Evolutionary conservation across 768 basidiomycete genomes (phyloP).

Genomic region (Lactarius akahatsu): DNA sequence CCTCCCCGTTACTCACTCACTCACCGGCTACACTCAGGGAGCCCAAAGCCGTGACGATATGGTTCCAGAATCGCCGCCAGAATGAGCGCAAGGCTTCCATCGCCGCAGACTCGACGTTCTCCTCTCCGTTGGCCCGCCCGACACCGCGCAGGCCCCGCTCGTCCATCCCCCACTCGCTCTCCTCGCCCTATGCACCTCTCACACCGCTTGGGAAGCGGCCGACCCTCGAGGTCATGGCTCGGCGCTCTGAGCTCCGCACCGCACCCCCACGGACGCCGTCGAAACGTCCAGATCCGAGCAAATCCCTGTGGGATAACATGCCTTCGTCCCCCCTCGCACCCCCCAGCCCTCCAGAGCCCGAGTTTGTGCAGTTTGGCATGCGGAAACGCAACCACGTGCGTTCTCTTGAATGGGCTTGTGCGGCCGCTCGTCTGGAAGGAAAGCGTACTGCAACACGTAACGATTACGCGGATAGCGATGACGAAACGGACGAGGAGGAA

Average conservation of each 20-base stretch:
- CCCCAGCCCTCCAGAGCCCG: conserved; percentile 31
- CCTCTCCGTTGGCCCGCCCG: conserved; percentile 7
- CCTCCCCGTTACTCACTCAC: background rate
- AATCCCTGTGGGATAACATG: conserved; percentile 30
- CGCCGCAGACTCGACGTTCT: conserved; percentile 1
- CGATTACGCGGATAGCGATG: conserved; percentile 36
- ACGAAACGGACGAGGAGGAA: conserved; percentile 61
- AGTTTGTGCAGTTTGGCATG: conserved; percentile 34
- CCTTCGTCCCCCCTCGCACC: conserved; percentile 28
- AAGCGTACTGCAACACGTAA: conserved; percentile 37
- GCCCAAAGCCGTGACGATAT: conserved; percentile 36
- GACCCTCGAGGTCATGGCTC: conserved; percentile 38
- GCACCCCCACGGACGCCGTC: conserved; percentile 31
- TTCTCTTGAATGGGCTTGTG: conserved; percentile 43
- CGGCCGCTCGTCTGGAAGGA: conserved; percentile 41
- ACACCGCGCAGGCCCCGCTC: conserved; percentile 14
- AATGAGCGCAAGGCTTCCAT: conserved; percentile 28
- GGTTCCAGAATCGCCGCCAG: conserved; percentile 41
- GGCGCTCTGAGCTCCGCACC: conserved; percentile 35
- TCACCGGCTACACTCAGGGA: conserved; percentile 28
- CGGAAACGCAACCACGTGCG: conserved; percentile 20
- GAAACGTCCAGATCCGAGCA: conserved; percentile 25
- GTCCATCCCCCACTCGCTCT: conserved; percentile 8
- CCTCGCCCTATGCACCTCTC: conserved; percentile 25
- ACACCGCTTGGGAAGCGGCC: conserved; percentile 29